Conservation (phyloP, 805 yeast species). For the Lipomyces yamadae region DNA sequence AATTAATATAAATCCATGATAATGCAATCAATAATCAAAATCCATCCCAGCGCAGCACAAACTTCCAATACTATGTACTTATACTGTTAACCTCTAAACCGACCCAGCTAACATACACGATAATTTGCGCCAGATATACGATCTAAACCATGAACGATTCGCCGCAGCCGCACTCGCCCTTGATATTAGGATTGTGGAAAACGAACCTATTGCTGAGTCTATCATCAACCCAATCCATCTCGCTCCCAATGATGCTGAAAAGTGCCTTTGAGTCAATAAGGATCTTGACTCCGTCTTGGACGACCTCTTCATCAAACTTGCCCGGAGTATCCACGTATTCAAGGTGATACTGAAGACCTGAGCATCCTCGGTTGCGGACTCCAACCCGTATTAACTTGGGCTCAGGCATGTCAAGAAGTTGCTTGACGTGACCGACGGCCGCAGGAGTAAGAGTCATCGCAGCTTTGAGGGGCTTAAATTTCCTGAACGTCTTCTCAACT, state of each 20-base stretch:
- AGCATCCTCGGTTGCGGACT: slow-evolving; percentile 95
- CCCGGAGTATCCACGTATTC: slow-evolving; percentile 90
- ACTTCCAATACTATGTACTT: neutral
- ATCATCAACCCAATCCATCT: slow-evolving; percentile 98
- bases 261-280: slow-evolving; percentile 94
- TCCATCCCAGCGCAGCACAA: neutral
- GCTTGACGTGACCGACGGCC: slow-evolving; percentile 74
- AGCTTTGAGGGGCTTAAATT: slow-evolving; percentile 85
- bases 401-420: slow-evolving; percentile 73
- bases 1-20: neutral
- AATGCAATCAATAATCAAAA: neutral
- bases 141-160: slow-evolving; percentile 92
- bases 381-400: slow-evolving; percentile 92
- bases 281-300: slow-evolving; percentile 89
- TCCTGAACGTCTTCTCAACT: slow-evolving; percentile 51
- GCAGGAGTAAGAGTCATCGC: slow-evolving; percentile 77
- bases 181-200: slow-evolving; percentile 93
- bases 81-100: neutral
- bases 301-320: slow-evolving; percentile 92
- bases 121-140: neutral
- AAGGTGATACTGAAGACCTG: slow-evolving; percentile 88
- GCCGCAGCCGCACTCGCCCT: slow-evolving; percentile 99
- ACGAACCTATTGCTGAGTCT: slow-evolving; percentile 86
- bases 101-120: neutral
- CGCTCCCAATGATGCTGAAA: slow-evolving; percentile 93